Evolutionary conservation across 2,329 filamentous ascomycete species (phyloP).

Genomic region (Botrytis cinerea): DNA sequence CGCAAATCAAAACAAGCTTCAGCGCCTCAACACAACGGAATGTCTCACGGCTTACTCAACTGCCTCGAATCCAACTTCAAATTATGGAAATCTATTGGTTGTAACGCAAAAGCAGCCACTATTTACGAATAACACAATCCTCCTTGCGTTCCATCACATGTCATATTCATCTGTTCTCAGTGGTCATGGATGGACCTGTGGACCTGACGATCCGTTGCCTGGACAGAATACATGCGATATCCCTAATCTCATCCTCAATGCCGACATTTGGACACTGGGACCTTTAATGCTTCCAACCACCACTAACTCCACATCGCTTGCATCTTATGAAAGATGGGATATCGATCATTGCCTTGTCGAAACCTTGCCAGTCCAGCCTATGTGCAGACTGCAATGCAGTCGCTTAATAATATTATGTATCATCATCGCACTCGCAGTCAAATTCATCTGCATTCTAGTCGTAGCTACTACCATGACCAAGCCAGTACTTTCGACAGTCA

Average conservation of each 20-base stretch:
- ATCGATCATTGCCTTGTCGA: conserved; percentile 35
- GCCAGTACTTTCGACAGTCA: conserved; percentile 40
- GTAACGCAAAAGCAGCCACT: conserved; percentile 30
- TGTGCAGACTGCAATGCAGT: conserved; percentile 33
- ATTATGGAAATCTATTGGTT: conserved; percentile 30
- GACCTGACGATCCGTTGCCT: conserved; percentile 26
- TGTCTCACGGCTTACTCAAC: conserved; percentile 33
- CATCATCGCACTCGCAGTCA: background rate
- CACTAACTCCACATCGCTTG: conserved; percentile 10
- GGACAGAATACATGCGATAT: conserved; percentile 32
- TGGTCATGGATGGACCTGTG: conserved; percentile 34
- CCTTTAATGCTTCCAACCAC: background rate
- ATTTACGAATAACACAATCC: conserved; percentile 26
- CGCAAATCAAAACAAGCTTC: conserved; percentile 21
- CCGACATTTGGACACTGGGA: conserved; percentile 31
- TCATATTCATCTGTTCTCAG: conserved; percentile 31
- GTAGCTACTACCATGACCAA: conserved; percentile 29
- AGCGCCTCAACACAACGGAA: conserved; percentile 29
- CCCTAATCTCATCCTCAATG: conserved; percentile 27
- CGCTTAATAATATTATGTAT: background rate
- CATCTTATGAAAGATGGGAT: conserved; percentile 24
- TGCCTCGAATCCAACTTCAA: conserved; percentile 24
- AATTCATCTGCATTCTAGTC: conserved; percentile 4
- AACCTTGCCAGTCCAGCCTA: conserved; percentile 24
- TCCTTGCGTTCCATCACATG: conserved; percentile 31